Percentiles rank a stretch among this genome's conserved stretches.
Evolutionary conservation across 106 monocot genomes (phyloP).

Genomic region (Allium cepa): DNA sequence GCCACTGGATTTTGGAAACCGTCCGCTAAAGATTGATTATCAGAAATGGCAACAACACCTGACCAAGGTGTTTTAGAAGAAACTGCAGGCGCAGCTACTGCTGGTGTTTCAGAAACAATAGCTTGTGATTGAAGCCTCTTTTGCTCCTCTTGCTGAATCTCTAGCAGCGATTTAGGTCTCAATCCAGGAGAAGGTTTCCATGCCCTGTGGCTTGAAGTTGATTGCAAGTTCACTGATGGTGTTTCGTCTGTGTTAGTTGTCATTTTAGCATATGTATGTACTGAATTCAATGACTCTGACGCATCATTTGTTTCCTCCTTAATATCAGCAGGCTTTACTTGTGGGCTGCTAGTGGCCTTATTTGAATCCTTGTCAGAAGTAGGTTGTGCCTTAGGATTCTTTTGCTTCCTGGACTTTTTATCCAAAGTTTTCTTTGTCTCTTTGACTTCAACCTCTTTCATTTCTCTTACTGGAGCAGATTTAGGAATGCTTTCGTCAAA

Average conservation of each 20-base stretch:
- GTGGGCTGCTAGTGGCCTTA: constrained; percentile 21
- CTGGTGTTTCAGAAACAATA: constrained; percentile 13
- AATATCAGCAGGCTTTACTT: constrained; percentile 28
- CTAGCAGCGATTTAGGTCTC: constrained; percentile 74
- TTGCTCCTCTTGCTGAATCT: constrained; percentile 93
- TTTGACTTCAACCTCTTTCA: constrained; percentile 20
- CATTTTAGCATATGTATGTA: not conserved
- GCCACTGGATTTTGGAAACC: constrained; percentile 1
- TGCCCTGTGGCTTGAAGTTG: constrained; percentile 24
- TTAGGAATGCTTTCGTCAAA: constrained; percentile 18
- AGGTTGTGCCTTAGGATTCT: constrained; percentile 35
- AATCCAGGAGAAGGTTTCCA: constrained; percentile 79
- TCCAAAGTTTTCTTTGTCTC: constrained; percentile 58
- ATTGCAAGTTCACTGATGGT: constrained; percentile 8
- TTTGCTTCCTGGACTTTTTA: constrained; percentile 88
- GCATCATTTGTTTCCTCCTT: constrained; percentile 11
- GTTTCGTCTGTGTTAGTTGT: constrained; percentile 7
- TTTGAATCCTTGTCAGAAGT: constrained; percentile 32
- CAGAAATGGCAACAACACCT: constrained; percentile 31
- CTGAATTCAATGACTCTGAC: constrained; percentile 13
- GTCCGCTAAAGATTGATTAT: constrained; percentile 29
- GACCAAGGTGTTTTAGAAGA: constrained; percentile 19
- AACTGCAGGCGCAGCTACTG: not conserved
- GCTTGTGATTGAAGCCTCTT: constrained; percentile 32
- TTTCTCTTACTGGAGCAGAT: constrained; percentile 19